Conservation (phyloP, 805 yeast genomes). For the Schwanniomyces pseudopolymorphus region DNA sequence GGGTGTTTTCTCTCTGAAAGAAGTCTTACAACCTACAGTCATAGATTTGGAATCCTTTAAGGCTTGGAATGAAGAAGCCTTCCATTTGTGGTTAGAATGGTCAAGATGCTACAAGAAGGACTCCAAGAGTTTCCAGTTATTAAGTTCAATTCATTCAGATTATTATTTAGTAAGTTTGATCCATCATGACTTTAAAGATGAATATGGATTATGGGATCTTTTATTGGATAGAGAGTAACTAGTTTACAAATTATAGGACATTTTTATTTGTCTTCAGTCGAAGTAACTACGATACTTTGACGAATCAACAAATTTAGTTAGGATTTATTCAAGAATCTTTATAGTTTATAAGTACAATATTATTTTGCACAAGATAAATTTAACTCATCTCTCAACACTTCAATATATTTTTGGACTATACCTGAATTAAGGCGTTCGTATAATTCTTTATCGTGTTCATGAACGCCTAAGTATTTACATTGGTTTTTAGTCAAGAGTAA, state of each 20-base stretch:
- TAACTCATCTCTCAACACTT: constrained; percentile 31
- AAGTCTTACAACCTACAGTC: constrained; percentile 87
- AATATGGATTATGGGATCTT: constrained; percentile 74
- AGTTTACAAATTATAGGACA: constrained; percentile 7
- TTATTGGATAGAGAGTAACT: constrained; percentile 38
- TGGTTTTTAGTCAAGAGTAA: constrained; percentile 32
- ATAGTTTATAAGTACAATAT: not conserved
- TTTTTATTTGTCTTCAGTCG: not conserved
- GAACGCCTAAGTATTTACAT: constrained; percentile 34
- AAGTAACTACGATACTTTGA: not conserved
- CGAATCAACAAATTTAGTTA: not conserved
- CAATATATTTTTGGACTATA: constrained; percentile 38
- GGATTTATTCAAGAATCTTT: not conserved
- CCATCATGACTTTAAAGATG: constrained; percentile 78
- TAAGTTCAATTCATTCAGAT: constrained; percentile 58
- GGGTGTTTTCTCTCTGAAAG: constrained; percentile 95
- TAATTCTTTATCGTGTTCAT: constrained; percentile 20
- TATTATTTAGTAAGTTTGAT: constrained; percentile 82
- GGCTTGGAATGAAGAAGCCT: constrained; percentile 97
- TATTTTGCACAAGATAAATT: constrained; percentile 1
- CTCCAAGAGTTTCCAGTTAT: constrained; percentile 56
- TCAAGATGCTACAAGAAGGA: constrained; percentile 67
- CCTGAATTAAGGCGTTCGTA: constrained; percentile 31
- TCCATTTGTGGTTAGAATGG: constrained; percentile 91
- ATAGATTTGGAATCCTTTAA: constrained; percentile 88